A percentile compares a stretch with the other conserved stretches of the same genome.
These are phyloP conservation scores for Escallonia rubra DNA, from an alignment of 129 eudicot genomes.

Conservation along the genomic window DNA sequence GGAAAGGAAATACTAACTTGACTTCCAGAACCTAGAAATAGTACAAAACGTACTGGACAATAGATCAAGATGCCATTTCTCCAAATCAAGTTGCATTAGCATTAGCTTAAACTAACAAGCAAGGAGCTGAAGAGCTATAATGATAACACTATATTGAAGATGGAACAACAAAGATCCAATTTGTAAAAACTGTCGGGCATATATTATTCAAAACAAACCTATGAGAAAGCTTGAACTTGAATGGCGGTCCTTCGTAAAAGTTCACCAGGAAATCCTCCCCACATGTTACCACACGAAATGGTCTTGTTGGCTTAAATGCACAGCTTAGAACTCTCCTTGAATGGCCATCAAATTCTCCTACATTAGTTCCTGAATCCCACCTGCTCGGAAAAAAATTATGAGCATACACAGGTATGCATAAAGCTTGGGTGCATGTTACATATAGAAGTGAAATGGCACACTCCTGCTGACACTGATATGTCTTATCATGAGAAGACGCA, in stretches of 20 bases:
- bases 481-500: too few species aligned
- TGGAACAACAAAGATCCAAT: neutral
- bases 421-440: too few species aligned
- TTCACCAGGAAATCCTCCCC: constrained; percentile 87
- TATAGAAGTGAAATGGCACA: too few species aligned
- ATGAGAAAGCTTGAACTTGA: constrained; percentile 85
- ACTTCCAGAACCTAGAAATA: too few species aligned
- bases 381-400: constrained; percentile 19
- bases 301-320: constrained; percentile 86
- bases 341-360: constrained; percentile 93
- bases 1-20: too few species aligned
- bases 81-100: too few species aligned
- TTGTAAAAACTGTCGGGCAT: neutral
- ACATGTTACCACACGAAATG: constrained; percentile 73
- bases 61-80: too few species aligned
- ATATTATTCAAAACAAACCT: constrained; percentile 39
- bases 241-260: constrained; percentile 91
- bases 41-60: too few species aligned
- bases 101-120: too few species aligned
- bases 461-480: too few species aligned
- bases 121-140: neutral
- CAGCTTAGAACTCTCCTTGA: constrained; percentile 81
- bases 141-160: neutral
- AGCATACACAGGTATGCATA: too few species aligned
- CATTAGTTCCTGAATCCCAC: constrained; percentile 94